Evolutionary conservation across 2,329 filamentous ascomycete species (phyloP), one percentile per base, ranked within the genome.

Genomic region (Penicillium crustosum): DNA sequence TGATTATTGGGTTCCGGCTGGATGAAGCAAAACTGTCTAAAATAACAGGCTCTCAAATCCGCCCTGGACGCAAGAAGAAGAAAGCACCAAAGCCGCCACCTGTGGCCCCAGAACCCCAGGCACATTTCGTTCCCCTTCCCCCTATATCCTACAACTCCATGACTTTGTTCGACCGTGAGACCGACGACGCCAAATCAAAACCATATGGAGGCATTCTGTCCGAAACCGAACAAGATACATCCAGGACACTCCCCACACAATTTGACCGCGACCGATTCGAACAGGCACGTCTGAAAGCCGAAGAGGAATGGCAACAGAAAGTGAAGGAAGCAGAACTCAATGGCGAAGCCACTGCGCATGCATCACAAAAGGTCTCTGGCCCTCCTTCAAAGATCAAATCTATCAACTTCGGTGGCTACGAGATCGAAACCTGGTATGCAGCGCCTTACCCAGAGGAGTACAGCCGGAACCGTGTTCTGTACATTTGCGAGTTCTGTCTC

Each of bases 401-500:
- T 77, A 96, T 99, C 78, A 94, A 96, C 69, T 97, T 99, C 77
- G 94, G 94, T 45, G 91, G 92, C 51, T 95, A 89, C 82, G 94
- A 99, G 75, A 99, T 99, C 67, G 94, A 99, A 73, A 99, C 94
- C 3, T 97, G 94, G 93, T 97, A 99, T 77, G 93, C 94, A 31
- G 94, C 94, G 39, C 95, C 94, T 13, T 99, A 99, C 72, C 94
- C 94, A 0, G 94, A 97, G 73, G 94, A 99, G 76, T 99, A 99
- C 79, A 97, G 92, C 73, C 87, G 93, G 63, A 97, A 99, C 72
- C 88, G 91, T 31, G 90, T 96, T 38, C 83, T 99, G n/a, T 97
- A 96, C 76, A 97, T 99, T 62, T 99, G 94, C 81, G 95, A 99
- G 75, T 99, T 97, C 75, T 99, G 94, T 73, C 82, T 99, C 59